Conservation (phyloP, 1,284 basidiomycete species). For the Malassezia caprae region DNA sequence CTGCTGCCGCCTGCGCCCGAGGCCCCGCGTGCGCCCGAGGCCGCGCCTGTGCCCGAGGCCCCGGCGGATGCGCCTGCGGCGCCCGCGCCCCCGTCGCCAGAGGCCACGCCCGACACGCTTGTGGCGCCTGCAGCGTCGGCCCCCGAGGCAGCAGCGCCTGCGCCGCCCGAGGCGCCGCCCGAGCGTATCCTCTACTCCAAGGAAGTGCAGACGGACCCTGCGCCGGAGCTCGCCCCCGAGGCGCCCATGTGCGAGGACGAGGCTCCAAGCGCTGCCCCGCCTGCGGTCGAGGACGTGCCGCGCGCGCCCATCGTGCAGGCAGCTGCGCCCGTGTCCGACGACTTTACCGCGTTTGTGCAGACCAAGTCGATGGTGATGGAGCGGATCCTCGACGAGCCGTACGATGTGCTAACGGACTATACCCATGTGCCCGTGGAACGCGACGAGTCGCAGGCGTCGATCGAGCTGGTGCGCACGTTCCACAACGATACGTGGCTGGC, state of each 20-base stretch:
- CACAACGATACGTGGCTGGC: constrained; percentile 46
- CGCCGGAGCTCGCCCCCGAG: constrained; percentile 34
- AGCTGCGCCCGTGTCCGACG: constrained; percentile 66
- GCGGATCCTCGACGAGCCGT: constrained; percentile 85
- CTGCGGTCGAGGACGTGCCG: constrained; percentile 68
- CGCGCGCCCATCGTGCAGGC: constrained; percentile 61
- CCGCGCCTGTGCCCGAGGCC: no score
- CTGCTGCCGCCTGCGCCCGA: constrained; percentile 18
- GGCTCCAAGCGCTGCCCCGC: background rate
- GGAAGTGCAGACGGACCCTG: constrained; percentile 66
- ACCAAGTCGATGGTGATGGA: constrained; percentile 90
- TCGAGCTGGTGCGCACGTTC: constrained; percentile 28
- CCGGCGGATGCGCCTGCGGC: background rate
- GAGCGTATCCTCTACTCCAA: constrained; percentile 88
- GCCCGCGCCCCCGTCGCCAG: background rate
- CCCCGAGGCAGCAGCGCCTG: background rate
- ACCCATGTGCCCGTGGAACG: constrained; percentile 60
- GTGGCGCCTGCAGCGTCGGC: no score
- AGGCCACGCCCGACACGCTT: background rate
- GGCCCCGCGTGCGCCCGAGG: background rate
- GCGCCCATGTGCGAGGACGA: constrained; percentile 18
- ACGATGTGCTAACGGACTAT: constrained; percentile 95
- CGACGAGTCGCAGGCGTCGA: constrained; percentile 8
- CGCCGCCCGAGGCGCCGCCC: background rate
- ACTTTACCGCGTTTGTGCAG: constrained; percentile 86